Conservation (phyloP, 2,329 filamentous ascomycete species). For the Leptographium flavum region DNA sequence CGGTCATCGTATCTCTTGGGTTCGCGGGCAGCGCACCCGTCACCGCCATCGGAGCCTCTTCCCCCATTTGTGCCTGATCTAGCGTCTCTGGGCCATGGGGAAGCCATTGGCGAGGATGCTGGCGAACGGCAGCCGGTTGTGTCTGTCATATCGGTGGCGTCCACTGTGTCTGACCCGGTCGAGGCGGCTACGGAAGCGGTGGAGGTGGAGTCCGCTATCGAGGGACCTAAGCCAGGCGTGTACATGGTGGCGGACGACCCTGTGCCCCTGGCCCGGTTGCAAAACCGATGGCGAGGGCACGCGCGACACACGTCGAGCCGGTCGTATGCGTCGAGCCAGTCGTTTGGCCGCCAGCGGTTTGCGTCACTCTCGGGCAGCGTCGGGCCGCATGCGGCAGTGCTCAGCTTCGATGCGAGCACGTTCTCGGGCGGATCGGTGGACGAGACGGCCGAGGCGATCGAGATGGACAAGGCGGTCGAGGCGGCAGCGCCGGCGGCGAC, state of each 20-base stretch:
- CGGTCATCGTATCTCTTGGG: conserved; percentile 42
- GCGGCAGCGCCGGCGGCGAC: conserved; percentile 36
- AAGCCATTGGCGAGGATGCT: too few species aligned
- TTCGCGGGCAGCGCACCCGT: conserved; percentile 25
- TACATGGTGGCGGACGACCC: not conserved
- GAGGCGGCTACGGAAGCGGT: conserved; percentile 8
- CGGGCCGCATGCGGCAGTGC: conserved; percentile 32
- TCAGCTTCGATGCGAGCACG: conserved; percentile 48
- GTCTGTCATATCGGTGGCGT: not conserved
- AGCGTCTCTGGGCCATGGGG: conserved; percentile 25
- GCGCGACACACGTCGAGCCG: conserved; percentile 31
- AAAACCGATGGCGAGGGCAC: conserved; percentile 23
- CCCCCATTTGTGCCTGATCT: conserved; percentile 35
- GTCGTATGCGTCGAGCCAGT: conserved; percentile 34
- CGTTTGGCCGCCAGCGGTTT: conserved; percentile 38
- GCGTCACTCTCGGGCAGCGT: conserved; percentile 47
- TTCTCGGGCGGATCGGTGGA: conserved; percentile 36
- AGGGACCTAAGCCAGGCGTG: not conserved
- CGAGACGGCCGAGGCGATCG: conserved; percentile 29
- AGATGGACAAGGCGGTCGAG: conserved; percentile 28
- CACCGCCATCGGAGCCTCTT: conserved; percentile 23
- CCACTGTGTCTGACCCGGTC: not conserved
- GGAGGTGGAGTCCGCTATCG: conserved; percentile 10
- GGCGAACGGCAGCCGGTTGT: not conserved
- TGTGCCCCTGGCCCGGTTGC: conserved; percentile 13